These are phyloP conservation scores for Cladophialophora carrionii DNA, from an alignment of 2,329 filamentous ascomycete genomes.

Conservation along the genomic window DNA sequence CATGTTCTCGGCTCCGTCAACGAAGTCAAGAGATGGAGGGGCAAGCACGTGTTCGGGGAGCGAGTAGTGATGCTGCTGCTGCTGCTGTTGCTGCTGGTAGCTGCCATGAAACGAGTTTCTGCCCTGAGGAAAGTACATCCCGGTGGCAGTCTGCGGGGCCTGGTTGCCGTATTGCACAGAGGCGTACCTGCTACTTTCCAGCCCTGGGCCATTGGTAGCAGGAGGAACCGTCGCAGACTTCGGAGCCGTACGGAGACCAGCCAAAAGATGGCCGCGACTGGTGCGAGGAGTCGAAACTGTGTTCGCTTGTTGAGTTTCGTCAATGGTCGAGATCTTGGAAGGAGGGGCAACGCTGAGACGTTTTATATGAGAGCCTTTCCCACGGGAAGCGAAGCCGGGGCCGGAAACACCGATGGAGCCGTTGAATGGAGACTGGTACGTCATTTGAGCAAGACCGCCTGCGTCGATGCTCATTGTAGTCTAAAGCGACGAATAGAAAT, in stretches of 20 bases:
- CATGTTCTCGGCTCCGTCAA: conserved; percentile 71
- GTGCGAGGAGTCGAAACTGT: conserved; percentile 82
- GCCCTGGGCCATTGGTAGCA: conserved; percentile 58
- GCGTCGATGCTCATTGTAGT: conserved; percentile 68
- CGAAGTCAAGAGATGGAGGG: conserved; percentile 77
- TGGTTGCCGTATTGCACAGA: conserved; percentile 50
- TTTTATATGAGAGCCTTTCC: conserved; percentile 85
- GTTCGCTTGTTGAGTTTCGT: conserved; percentile 67
- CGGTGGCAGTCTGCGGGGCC: conserved; percentile 64
- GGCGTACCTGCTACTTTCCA: conserved; percentile 55
- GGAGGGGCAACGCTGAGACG: conserved; percentile 76
- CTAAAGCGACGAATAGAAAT: conserved; percentile 21
- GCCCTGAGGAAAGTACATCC: conserved; percentile 56
- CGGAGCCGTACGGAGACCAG: conserved; percentile 88
- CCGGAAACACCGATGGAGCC: conserved; percentile 74
- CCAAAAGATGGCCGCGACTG: conserved; percentile 90
- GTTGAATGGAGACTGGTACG: conserved; percentile 75
- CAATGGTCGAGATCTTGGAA: conserved; percentile 69
- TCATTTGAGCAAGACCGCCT: conserved; percentile 99
- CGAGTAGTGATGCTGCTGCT: conserved; percentile 53
- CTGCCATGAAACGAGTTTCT: conserved; percentile 46
- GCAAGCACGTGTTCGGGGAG: conserved; percentile 83
- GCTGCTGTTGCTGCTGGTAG: conserved; percentile 57
- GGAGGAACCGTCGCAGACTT: conserved; percentile 78
- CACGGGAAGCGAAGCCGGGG: conserved; percentile 81